Base-by-base conservation (phyloP, 2,329 filamentous ascomycete species). In the Lomentospora prolificans region DNA sequence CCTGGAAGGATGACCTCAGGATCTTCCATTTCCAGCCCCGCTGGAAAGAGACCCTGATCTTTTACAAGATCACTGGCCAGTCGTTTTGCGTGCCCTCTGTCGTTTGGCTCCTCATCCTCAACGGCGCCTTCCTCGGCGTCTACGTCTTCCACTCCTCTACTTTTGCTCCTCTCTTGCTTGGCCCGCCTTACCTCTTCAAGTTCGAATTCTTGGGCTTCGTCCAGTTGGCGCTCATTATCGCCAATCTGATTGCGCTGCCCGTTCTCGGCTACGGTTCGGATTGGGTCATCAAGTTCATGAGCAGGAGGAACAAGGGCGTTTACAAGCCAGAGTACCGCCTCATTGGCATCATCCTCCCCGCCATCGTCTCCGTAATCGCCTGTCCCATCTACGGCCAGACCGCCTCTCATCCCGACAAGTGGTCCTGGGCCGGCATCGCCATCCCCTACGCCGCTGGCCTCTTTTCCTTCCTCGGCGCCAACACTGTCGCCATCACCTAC, bases 251-350 rank as follows among this genome's bases (percentile, higher is more conserved):
- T 1, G 71, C 68, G 0, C 64, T 75, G 0, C 72, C 71, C 0
- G 53, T 72, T 0, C 64, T 73, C 0, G 72, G 72, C 0, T 61
- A 66, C 25, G 70, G 69, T 9, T 71, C 68, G 0, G 71, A 74
- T 58, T 64, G 57, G 53, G 41, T 72, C 1, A 66, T 70, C 58
- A 65, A 66, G 31, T 67, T 64, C 62, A 60, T 65, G 28, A 69
- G 70, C 3, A 59, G 62, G 24, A 64, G 68, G 2, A 70, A 68
- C n/a, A 61, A 62, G 17, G 72, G 72, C 4, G 61, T 74, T n/a
- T 69, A 73, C 57, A 68, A 74, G 59, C 67, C 72, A 2, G 72
- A 74, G 57, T 66, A 60, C 24, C 66, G 72, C 3, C 62, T 75
- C 0, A 56, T 73, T 6, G 63, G 64, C 4, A 61, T 68, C 2